Base-by-base conservation (phyloP, 2,329 filamentous ascomycete genomes). In the Colletotrichum gigasporum region DNA sequence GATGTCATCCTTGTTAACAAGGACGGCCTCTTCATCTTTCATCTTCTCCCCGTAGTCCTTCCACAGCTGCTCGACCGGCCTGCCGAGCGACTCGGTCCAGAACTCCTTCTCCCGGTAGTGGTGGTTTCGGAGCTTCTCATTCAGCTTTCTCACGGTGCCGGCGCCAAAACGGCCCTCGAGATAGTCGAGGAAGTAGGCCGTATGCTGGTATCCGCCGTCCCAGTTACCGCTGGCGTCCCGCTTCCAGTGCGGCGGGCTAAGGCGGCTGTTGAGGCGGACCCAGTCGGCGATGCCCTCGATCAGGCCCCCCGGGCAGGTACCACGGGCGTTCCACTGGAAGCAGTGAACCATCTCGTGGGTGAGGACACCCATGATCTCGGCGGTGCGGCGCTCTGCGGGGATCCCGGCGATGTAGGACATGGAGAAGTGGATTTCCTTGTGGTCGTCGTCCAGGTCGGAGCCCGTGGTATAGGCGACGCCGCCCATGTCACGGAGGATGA, bases 311-410 rank as follows among this genome's bases (percentile, higher is more conserved):
- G 91, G 91, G 42, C 88, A 87, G 4, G 80, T 80, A 2, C 82
- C 83, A 18, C 71, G 80, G 2, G 83, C 91, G 70, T 93, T 90
- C 78, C 92, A 91, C 77, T 98, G 95, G 79, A 91, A 96, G 79
- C 94, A 97, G 80, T 98, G 96, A 12, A 98, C 95, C 66, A 97
- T 90, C 78, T 98, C 95, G 75, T 98, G 95, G 2, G 91, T 91
- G 18, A 98, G 77, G 1, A 98, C 94, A 39, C 96, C 96, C 16
- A 87, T 80, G 63, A 97, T 88, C 79, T 98, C 93, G 37, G 83
- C 71, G 22, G 74, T 67, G 11, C 79, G 78, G 50, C 84, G 83
- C 10, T 78, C 69, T 0, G 75, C 50, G 0, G 83, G 71, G 67
- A 87, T 80, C 45, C 73, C 70, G 42, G 79, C 72, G 69, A 97